phyloP scores from a whole-genome alignment of 148 eudicot genomes.

The Agrostemma githago region DNA sequence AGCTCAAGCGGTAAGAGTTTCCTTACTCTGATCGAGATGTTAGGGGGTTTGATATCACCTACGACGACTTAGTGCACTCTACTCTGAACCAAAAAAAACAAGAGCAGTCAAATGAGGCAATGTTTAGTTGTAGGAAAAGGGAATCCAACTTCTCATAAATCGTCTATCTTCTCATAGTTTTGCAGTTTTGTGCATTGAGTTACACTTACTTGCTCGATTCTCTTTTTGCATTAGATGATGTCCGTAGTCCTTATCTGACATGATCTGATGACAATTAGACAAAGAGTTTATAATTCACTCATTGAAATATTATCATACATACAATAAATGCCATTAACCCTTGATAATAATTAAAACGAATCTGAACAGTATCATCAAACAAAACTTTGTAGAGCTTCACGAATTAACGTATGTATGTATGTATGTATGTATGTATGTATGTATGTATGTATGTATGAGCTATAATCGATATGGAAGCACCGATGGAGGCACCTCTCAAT shows the following conservation, averaged over 20 bases:
- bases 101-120: slow-evolving; percentile 10
- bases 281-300: neutral
- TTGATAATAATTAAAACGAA: neutral
- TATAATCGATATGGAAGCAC: no score
- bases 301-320: neutral
- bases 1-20: no score
- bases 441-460: no score
- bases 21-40: no score
- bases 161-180: slow-evolving; percentile 13
- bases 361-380: no score
- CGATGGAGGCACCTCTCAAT: no score
- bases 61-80: no score
- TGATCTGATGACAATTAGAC: neutral
- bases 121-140: slow-evolving; percentile 1
- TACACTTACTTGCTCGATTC: slow-evolving; percentile 17
- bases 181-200: slow-evolving; percentile 4
- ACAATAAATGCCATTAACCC: neutral
- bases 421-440: no score
- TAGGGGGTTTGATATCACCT: no score
- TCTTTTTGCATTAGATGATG: slow-evolving; percentile 16
- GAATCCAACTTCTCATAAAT: neutral
- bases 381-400: no score
- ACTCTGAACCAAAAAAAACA: neutral
- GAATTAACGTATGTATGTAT: no score
- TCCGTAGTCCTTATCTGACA: slow-evolving; percentile 20